These are phyloP conservation scores for Babesia ovis DNA, from an alignment of 169 alveolate genomes.

Conservation along the genomic window DNA sequence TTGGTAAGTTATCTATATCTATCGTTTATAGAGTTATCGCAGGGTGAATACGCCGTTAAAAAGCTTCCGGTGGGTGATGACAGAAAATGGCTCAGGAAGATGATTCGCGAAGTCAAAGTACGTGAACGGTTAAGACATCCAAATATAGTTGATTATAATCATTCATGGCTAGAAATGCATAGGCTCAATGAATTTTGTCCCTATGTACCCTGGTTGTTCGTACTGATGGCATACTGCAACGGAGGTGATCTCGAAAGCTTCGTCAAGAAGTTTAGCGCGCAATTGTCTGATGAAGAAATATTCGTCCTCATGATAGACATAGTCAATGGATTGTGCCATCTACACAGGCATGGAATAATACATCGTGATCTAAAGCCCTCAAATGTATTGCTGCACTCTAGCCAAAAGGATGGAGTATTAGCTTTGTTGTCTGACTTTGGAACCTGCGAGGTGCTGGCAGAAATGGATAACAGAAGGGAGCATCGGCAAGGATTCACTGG, in stretches of 20 bases:
- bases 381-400: constrained; percentile 73
- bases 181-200: constrained; percentile 78
- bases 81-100: constrained; percentile 71
- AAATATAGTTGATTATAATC: constrained; percentile 79
- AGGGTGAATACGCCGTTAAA: constrained; percentile 83
- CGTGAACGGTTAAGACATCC: constrained; percentile 79
- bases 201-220: constrained; percentile 84
- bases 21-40: neutral
- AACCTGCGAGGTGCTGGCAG: constrained; percentile 73
- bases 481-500: constrained; percentile 74
- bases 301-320: constrained; percentile 70
- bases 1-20: constrained; percentile 50
- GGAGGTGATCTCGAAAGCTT: constrained; percentile 73
- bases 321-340: constrained; percentile 73
- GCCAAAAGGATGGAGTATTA: constrained; percentile 35
- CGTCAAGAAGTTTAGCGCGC: constrained; percentile 20
- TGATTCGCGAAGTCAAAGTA: constrained; percentile 79
- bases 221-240: constrained; percentile 84
- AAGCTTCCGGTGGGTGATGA: constrained; percentile 84
- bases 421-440: constrained; percentile 83
- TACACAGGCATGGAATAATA: constrained; percentile 76
- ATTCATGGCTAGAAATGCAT: constrained; percentile 82
- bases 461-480: constrained; percentile 5
- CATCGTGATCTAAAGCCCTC: constrained; percentile 84
- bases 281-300: constrained; percentile 46